Evolutionary conservation across 257 asterid genomes (phyloP).

Genomic region (Nicotiana paniculata): DNA sequence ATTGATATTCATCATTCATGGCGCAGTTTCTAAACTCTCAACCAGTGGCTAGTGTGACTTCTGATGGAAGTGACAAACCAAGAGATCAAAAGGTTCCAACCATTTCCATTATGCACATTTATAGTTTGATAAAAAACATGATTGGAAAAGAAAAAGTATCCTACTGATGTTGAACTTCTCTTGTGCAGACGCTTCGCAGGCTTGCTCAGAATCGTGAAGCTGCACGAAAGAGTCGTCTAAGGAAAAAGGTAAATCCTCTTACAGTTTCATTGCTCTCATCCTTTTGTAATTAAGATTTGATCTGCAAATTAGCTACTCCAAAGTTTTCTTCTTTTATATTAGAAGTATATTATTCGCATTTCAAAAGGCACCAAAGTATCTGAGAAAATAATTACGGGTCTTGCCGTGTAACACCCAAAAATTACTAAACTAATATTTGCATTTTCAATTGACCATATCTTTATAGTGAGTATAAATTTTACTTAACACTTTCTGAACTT

Average conservation of each 20-base stretch:
- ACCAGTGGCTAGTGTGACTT: slow-evolving; percentile 37
- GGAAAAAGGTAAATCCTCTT: slow-evolving; percentile 56
- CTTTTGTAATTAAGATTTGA: background rate
- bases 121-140: background rate
- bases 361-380: background rate
- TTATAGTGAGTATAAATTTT: no score
- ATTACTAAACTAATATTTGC: no score
- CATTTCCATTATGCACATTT: background rate
- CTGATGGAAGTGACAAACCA: slow-evolving; percentile 93
- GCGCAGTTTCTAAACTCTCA: slow-evolving; percentile 55
- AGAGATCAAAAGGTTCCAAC: slow-evolving; percentile 85
- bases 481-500: no score
- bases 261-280: background rate
- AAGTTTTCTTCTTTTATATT: background rate
- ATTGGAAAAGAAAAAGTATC: background rate
- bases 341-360: background rate
- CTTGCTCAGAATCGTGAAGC: slow-evolving; percentile 99
- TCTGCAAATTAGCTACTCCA: background rate
- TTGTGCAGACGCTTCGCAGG: slow-evolving; percentile 67
- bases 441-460: no score
- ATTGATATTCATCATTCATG: slow-evolving; percentile 11
- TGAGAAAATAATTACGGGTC: background rate
- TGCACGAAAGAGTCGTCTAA: slow-evolving; percentile 91
- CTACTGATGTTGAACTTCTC: background rate
- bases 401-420: background rate